Evolutionary conservation across 2,329 filamentous ascomycete species (phyloP).

Genomic region (Dactylellina haptotyla): DNA sequence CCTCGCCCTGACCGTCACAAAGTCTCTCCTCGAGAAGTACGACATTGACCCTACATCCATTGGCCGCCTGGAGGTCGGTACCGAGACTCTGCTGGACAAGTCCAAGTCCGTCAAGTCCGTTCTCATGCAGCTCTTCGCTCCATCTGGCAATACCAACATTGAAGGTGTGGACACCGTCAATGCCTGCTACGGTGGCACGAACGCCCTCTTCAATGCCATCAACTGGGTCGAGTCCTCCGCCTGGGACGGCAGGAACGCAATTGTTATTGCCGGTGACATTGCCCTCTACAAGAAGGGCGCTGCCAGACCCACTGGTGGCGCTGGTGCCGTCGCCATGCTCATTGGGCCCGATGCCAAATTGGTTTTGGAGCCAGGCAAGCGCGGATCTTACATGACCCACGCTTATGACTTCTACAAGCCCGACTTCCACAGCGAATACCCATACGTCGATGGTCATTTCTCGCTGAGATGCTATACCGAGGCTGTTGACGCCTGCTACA

Average conservation of each 20-base stretch:
- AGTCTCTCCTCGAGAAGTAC: slow-evolving; percentile 83
- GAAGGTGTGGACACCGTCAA: slow-evolving; percentile 86
- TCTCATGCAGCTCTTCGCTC: slow-evolving; percentile 83
- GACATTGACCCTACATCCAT: slow-evolving; percentile 80
- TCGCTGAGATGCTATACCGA: slow-evolving; percentile 83
- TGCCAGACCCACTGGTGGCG: slow-evolving; percentile 82
- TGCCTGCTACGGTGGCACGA: slow-evolving; percentile 87
- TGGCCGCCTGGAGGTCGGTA: slow-evolving; percentile 84
- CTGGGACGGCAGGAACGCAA: slow-evolving; percentile 84
- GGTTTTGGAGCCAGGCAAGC: slow-evolving; percentile 79
- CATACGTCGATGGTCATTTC: slow-evolving; percentile 84
- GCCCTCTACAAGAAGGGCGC: slow-evolving; percentile 85
- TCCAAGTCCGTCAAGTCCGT: slow-evolving; percentile 91
- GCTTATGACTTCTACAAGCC: slow-evolving; percentile 93
- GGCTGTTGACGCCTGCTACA: slow-evolving; percentile 83
- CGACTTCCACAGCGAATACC: slow-evolving; percentile 86
- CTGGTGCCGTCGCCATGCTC: slow-evolving; percentile 80
- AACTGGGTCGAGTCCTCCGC: slow-evolving; percentile 89
- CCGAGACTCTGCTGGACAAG: slow-evolving; percentile 86
- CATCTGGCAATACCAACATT: slow-evolving; percentile 78
- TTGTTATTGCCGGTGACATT: slow-evolving; percentile 84
- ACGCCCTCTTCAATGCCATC: slow-evolving; percentile 81
- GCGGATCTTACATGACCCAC: slow-evolving; percentile 82
- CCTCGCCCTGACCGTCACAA: slow-evolving; percentile 79
- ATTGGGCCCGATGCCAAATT: slow-evolving; percentile 81